Base-by-base conservation (phyloP, 805 yeast genomes). In the Pichia heedii region DNA sequence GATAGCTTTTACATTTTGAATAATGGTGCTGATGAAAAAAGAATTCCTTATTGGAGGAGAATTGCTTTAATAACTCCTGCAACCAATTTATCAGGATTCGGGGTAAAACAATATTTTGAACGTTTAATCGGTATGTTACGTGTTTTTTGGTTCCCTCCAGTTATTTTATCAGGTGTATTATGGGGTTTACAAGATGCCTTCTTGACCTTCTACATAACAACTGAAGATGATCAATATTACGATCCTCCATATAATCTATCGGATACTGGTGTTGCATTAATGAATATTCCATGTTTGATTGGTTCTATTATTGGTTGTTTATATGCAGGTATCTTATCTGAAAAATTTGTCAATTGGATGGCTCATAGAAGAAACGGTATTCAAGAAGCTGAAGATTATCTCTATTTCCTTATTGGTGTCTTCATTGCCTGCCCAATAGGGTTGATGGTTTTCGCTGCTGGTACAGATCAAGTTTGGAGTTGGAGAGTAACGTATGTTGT, bases 161-260 rank as follows among this genome's bases (percentile, higher is more conserved):
- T 77, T 13, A 63, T 80, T 53, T 63, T 76, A 21, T 76, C 84
- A 2, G 85, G 86, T 40, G 47, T 79, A n/a, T 76, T 82, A 50
- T 84, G 90, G 90, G 90, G 90, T 37, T 68, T 78, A 45, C 90
- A 83, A 58, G 87, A 81, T 56, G 84, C 87, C 0, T 79, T 81
- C 55, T 68, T 83, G 50, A 76, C 89, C 0, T 83, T 84, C 53
- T 84, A 82, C 59, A 60, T 84, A 49, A 82, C 89, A 3, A 75
- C 84, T 11, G 84, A 81, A 56, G 88, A 82, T 47, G 79, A 79
- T 43, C 66, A 68, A 50, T 83, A 77, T 63, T 76, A 77, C 41
- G 79, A 71, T 44, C 70, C 71, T 0, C 90, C 93, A 11, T 83
- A 76, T 70, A 73, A 74, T 59, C 81, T 80, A 54, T 67, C 78